Conservation (phyloP, 495 filamentous ascomycete species). For the Trichoderma parareesei region DNA sequence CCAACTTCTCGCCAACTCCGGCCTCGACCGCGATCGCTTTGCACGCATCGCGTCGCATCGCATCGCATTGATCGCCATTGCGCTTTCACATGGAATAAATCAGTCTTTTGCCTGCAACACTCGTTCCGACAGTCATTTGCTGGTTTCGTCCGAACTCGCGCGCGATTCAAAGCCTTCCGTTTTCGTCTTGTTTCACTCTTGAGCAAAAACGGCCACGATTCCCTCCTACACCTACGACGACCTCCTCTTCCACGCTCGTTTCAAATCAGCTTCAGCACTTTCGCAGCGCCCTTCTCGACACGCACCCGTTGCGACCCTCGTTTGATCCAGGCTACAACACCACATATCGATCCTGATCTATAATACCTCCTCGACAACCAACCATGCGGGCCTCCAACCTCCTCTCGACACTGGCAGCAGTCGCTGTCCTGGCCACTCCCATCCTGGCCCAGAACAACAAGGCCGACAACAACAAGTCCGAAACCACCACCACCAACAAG, state of each 20-base stretch:
- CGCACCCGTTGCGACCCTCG: background rate
- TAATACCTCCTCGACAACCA: background rate
- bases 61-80: background rate
- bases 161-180: background rate
- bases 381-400: slow-evolving; percentile 1
- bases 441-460: slow-evolving; percentile 5
- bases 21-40: background rate
- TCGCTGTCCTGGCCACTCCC: background rate
- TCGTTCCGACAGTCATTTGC: background rate
- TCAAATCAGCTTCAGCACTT: no score
- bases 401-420: background rate
- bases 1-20: background rate
- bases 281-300: no score
- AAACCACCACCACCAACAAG: background rate
- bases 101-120: background rate
- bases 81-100: no score
- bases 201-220: no score
- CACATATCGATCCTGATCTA: background rate
- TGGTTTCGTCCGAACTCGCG: background rate
- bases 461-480: background rate
- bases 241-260: no score
- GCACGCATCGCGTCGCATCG: background rate
- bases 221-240: no score
- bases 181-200: no score
- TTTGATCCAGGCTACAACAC: background rate